Conservation (phyloP, 257 asterid species). For the Haberlea rhodopensis region DNA sequence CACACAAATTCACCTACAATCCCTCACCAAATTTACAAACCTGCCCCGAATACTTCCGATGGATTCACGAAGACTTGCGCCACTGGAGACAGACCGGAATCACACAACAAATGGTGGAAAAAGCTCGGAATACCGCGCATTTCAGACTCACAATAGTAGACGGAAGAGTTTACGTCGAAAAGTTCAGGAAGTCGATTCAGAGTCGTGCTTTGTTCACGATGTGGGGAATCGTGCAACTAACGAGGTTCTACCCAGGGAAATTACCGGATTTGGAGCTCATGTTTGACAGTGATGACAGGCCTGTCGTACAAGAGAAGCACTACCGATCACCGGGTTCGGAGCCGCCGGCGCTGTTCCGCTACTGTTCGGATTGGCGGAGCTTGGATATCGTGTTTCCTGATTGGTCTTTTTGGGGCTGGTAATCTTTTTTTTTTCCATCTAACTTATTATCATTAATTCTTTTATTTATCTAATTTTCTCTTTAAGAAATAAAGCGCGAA, state of each 20-base stretch:
- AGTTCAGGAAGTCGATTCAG: constrained; percentile 26
- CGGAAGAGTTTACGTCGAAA: constrained; percentile 32
- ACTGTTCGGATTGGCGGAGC: constrained; percentile 68
- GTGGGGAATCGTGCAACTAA: constrained; percentile 66
- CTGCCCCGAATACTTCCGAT: constrained; percentile 39
- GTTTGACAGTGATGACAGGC: constrained; percentile 62
- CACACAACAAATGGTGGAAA: constrained; percentile 30
- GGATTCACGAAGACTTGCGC: constrained; percentile 35
- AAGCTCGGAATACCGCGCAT: constrained; percentile 26
- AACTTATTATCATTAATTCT: neutral
- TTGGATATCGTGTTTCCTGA: constrained; percentile 81
- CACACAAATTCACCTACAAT: constrained; percentile 16
- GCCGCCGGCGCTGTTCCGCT: constrained; percentile 66
- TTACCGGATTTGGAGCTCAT: constrained; percentile 68
- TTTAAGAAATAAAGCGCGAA: no score
- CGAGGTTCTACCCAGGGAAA: constrained; percentile 56
- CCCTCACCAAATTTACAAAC: constrained; percentile 26
- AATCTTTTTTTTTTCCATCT: constrained; percentile 8
- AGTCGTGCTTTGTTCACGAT: constrained; percentile 33
- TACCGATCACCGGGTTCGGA: constrained; percentile 39
- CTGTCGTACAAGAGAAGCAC: constrained; percentile 31
- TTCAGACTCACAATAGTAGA: constrained; percentile 31
- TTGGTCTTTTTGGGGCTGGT: constrained; percentile 99
- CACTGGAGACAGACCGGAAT: constrained; percentile 37
- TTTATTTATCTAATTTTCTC: neutral